These are phyloP conservation scores for Silene conica DNA, from an alignment of 148 eudicot genomes.

Conservation along the genomic window DNA sequence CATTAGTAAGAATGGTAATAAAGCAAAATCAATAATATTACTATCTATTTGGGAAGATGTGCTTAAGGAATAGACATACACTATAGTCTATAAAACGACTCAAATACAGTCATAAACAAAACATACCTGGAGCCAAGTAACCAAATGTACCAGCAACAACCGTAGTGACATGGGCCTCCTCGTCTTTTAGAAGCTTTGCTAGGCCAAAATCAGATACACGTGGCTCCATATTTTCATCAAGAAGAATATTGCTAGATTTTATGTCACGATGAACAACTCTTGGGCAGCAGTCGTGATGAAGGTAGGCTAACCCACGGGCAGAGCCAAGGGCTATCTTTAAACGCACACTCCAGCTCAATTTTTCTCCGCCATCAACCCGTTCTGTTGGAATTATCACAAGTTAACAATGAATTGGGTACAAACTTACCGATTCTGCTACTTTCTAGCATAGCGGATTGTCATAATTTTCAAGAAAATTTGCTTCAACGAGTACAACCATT, in stretches of 20 bases:
- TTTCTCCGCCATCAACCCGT: constrained; percentile 33
- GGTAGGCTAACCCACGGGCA: constrained; percentile 88
- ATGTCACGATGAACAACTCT: constrained; percentile 85
- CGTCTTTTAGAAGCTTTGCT: constrained; percentile 89
- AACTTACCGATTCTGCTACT: background rate
- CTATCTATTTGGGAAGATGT: too few relatives aligned
- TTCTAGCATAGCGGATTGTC: background rate
- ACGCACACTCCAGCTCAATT: constrained; percentile 67
- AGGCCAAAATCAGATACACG: constrained; percentile 95
- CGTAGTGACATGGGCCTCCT: constrained; percentile 92
- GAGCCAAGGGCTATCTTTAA: constrained; percentile 79
- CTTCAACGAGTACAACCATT: background rate
- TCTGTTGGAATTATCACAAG: constrained; percentile 31
- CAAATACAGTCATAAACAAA: background rate
- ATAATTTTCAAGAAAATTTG: background rate
- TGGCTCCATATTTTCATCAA: constrained; percentile 88
- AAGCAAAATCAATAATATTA: background rate
- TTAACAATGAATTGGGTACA: background rate
- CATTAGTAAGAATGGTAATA: background rate
- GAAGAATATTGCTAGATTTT: constrained; percentile 90
- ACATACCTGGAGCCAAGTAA: constrained; percentile 88
- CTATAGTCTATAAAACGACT: too few relatives aligned
- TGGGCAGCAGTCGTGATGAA: constrained; percentile 96
- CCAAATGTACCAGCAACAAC: constrained; percentile 99
- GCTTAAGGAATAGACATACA: too few relatives aligned